phyloP scores from a whole-genome alignment of 116 monocot genomes.

The Dioscorea cayenensis region DNA sequence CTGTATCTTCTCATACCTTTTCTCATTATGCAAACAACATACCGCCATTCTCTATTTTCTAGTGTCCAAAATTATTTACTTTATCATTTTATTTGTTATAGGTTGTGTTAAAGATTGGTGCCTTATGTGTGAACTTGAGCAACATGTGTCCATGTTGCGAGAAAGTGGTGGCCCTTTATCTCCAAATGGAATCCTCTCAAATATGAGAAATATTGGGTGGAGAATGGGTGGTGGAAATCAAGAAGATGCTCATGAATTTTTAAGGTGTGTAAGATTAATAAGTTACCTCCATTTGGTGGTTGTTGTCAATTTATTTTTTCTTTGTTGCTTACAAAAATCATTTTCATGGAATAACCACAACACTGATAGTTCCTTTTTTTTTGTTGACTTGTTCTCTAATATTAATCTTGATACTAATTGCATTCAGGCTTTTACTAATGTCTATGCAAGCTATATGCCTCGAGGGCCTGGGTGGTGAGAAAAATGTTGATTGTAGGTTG shows the following conservation, averaged over 20 bases:
- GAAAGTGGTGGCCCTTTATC: conserved; percentile 73
- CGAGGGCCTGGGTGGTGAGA: conserved; percentile 69
- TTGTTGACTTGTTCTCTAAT: background rate
- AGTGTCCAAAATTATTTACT: background rate
- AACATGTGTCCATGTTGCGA: conserved; percentile 60
- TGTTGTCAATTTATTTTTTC: background rate
- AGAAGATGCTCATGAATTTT: conserved; percentile 97
- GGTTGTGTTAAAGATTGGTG: conserved; percentile 76
- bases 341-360: background rate
- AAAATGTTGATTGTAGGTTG: conserved; percentile 50
- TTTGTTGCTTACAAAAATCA: background rate
- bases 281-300: background rate
- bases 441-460: conserved; percentile 92
- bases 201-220: conserved; percentile 79
- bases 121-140: conserved; percentile 93
- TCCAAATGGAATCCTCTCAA: conserved; percentile 65
- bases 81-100: conserved; percentile 12
- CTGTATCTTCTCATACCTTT: conserved; percentile 42
- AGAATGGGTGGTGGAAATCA: conserved; percentile 86
- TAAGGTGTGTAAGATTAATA: conserved; percentile 37
- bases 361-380: too few species aligned
- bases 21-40: background rate
- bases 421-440: conserved; percentile 73
- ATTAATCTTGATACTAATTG: background rate
- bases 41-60: background rate